Evolutionary conservation across 2,329 filamentous ascomycete species (phyloP).

Genomic region (Hawksworthiomyces lignivorus): DNA sequence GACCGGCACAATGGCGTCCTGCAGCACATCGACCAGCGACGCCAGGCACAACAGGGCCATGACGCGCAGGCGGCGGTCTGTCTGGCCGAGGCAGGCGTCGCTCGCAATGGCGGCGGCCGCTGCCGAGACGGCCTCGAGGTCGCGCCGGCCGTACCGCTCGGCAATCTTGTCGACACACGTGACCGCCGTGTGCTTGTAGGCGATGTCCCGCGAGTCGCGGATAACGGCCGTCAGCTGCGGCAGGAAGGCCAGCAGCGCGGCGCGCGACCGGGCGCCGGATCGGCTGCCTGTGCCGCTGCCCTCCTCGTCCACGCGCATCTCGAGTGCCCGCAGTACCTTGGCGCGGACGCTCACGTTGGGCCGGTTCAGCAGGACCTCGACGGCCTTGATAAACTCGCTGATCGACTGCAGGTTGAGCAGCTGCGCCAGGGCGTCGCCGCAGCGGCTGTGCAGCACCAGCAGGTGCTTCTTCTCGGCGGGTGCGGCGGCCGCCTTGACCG

Average conservation of each 20-base stretch:
- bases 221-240: conserved; percentile 72
- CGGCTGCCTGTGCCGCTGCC: too few relatives aligned
- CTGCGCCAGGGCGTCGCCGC: conserved; percentile 66
- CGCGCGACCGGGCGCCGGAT: conserved; percentile 60
- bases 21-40: conserved; percentile 80
- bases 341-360: conserved; percentile 68
- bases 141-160: conserved; percentile 92
- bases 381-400: conserved; percentile 79
- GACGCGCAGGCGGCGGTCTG: conserved; percentile 64
- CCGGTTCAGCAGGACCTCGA: conserved; percentile 71
- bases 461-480: conserved; percentile 26
- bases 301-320: conserved; percentile 68
- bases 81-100: conserved; percentile 65
- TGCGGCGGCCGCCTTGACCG: conserved; percentile 36
- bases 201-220: conserved; percentile 60
- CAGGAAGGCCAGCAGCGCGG: conserved; percentile 68
- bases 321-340: conserved; percentile 73
- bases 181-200: conserved; percentile 78
- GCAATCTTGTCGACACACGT: conserved; percentile 87
- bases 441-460: conserved; percentile 47
- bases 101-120: conserved; percentile 73
- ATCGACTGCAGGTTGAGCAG: conserved; percentile 81
- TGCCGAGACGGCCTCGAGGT: conserved; percentile 65
- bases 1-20: conserved; percentile 77
- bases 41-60: conserved; percentile 85